Evolutionary conservation across 768 basidiomycete species (phyloP).

Genomic region (Coprinellus micaceus): DNA sequence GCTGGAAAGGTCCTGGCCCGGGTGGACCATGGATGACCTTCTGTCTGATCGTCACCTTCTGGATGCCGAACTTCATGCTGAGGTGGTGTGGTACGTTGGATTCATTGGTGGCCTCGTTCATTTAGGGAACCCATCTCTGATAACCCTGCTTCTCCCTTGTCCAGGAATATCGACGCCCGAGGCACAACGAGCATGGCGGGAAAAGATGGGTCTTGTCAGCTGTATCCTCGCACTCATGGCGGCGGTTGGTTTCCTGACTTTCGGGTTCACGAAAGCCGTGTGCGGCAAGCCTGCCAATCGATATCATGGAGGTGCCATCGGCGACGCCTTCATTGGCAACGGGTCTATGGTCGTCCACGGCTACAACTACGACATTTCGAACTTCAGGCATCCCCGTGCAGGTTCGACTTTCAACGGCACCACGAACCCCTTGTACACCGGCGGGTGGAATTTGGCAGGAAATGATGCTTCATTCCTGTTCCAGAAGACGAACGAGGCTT

Average conservation of each 20-base stretch:
- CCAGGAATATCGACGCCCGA: conserved; percentile 87
- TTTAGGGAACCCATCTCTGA: not conserved
- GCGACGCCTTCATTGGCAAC: conserved; percentile 64
- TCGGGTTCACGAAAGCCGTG: conserved; percentile 93
- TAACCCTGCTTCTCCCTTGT: conserved; percentile 7
- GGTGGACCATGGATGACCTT: conserved; percentile 95
- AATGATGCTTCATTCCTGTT: conserved; percentile 94
- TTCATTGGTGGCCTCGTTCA: not conserved
- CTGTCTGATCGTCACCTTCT: conserved; percentile 79
- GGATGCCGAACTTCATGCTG: conserved; percentile 77
- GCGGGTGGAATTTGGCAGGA: conserved; percentile 72
- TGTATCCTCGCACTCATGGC: conserved; percentile 86
- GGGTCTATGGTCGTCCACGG: conserved; percentile 92
- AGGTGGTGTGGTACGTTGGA: conserved; percentile 66
- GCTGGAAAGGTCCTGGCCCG: conserved; percentile 82
- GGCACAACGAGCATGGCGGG: conserved; percentile 94
- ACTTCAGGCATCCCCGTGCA: conserved; percentile 78
- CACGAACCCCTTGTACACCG: conserved; percentile 79
- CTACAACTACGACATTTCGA: conserved; percentile 86
- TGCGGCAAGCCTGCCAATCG: conserved; percentile 86
- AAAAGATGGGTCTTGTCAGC: conserved; percentile 91
- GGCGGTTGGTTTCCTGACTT: conserved; percentile 94
- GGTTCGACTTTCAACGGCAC: conserved; percentile 67
- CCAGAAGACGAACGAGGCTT: conserved; percentile 86
- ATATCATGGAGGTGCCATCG: conserved; percentile 75